phyloP scores from a whole-genome alignment of 2,329 filamentous ascomycete genomes.

The Verticillium klebahnii region DNA sequence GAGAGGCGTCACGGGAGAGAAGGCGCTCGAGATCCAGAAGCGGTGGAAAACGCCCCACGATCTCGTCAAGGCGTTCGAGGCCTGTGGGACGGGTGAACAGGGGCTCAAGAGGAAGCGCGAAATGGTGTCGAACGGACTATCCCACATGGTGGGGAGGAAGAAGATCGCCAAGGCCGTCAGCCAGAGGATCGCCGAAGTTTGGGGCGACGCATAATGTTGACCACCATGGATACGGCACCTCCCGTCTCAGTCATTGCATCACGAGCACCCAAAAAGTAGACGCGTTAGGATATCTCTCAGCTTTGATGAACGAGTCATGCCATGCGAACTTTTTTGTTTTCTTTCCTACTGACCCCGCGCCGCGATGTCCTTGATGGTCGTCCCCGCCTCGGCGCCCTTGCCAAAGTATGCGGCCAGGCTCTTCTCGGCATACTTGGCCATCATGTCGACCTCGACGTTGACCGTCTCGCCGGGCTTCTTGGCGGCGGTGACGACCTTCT shows the following conservation, averaged over 20 bases:
- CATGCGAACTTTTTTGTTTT: background rate
- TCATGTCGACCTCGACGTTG: constrained; percentile 90
- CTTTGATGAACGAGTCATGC: background rate
- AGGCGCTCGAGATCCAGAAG: constrained; percentile 74
- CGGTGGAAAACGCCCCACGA: constrained; percentile 71
- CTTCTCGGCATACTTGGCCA: constrained; percentile 84
- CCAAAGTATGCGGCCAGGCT: constrained; percentile 74
- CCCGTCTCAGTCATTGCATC: background rate
- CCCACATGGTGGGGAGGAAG: constrained; percentile 59
- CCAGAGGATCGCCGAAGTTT: constrained; percentile 66
- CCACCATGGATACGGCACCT: background rate
- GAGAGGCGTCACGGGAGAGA: constrained; percentile 69
- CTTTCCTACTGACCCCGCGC: background rate
- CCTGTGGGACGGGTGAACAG: constrained; percentile 42
- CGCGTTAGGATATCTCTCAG: background rate
- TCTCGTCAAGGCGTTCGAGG: constrained; percentile 65
- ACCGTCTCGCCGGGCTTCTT: constrained; percentile 79
- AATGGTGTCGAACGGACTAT: constrained; percentile 54
- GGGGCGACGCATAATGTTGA: constrained; percentile 43
- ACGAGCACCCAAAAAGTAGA: background rate
- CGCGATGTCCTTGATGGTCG: background rate
- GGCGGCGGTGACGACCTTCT: constrained; percentile 75
- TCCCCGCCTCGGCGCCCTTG: background rate
- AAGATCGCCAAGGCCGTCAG: constrained; percentile 64
- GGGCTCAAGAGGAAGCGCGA: constrained; percentile 53